Evolutionary conservation across 768 basidiomycete species (phyloP).

Genomic region (Dioszegia crocea): DNA sequence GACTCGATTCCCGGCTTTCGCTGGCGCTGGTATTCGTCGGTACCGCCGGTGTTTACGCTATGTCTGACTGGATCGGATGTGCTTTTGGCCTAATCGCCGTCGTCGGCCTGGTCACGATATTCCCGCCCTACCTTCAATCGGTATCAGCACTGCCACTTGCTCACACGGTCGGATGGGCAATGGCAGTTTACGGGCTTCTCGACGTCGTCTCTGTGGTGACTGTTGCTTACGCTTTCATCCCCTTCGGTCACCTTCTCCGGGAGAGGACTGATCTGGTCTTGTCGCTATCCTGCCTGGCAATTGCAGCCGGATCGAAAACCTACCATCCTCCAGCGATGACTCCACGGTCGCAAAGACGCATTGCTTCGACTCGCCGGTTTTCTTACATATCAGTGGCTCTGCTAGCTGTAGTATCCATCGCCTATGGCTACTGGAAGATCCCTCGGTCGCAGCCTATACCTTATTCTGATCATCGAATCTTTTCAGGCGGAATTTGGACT

Average conservation of each 20-base stretch:
- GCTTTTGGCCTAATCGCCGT: neutral
- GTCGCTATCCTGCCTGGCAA: constrained; percentile 6
- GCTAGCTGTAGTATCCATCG: constrained; percentile 14
- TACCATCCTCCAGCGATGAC: neutral
- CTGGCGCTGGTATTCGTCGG: constrained; percentile 54
- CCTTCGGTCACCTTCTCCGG: constrained; percentile 67
- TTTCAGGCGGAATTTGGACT: constrained; percentile 84
- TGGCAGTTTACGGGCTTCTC: constrained; percentile 62
- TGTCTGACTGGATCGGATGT: constrained; percentile 58
- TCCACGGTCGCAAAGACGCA: neutral
- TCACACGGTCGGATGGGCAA: constrained; percentile 58
- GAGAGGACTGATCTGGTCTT: constrained; percentile 69
- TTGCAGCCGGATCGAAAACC: neutral
- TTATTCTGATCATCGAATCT: constrained; percentile 63
- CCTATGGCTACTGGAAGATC: constrained; percentile 33
- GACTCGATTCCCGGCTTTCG: constrained; percentile 16
- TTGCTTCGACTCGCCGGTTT: constrained; percentile 8
- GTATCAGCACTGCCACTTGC: constrained; percentile 54
- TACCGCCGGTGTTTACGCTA: constrained; percentile 58
- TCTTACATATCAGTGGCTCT: constrained; percentile 9
- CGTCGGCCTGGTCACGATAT: neutral
- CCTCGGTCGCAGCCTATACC: constrained; percentile 58
- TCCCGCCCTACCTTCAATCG: constrained; percentile 57
- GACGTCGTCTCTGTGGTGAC: constrained; percentile 72
- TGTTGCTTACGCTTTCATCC: constrained; percentile 86